These are phyloP conservation scores for Aphanoascus verrucosus DNA, from an alignment of 2,329 filamentous ascomycete species.

Conservation along the genomic window DNA sequence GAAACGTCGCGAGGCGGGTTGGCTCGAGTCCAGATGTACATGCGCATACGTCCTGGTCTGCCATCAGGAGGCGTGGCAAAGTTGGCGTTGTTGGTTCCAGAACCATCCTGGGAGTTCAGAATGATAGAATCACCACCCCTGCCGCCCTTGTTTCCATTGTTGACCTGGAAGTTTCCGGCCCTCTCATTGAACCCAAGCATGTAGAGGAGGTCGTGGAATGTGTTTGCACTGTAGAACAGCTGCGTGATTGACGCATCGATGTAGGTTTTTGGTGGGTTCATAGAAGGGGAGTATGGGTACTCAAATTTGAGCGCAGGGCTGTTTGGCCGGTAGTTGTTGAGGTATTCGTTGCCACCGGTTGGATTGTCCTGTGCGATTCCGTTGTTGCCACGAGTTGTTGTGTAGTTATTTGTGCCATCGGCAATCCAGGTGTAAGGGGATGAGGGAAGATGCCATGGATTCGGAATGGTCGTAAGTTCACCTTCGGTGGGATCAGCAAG, in stretches of 20 bases:
- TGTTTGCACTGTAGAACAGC: conserved; percentile 14
- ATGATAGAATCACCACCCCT: conserved; percentile 12
- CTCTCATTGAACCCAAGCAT: conserved; percentile 13
- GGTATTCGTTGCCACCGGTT: conserved; percentile 9
- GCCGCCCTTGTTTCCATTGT: conserved; percentile 13
- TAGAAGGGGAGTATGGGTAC: conserved; percentile 10
- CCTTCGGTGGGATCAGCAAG: conserved; percentile 15
- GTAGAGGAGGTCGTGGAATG: conserved; percentile 13
- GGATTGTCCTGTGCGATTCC: conserved; percentile 13
- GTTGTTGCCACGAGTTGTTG: conserved; percentile 14
- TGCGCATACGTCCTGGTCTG: conserved; percentile 14
- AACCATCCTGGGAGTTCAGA: conserved; percentile 14
- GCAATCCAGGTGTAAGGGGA: conserved; percentile 13
- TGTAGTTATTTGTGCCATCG: conserved; percentile 9
- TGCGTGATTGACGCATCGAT: conserved; percentile 14
- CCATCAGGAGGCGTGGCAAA: conserved; percentile 16
- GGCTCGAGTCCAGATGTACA: conserved; percentile 15
- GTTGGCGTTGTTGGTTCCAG: conserved; percentile 15
- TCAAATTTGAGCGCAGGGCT: conserved; percentile 11
- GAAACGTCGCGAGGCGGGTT: conserved; percentile 12
- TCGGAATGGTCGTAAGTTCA: conserved; percentile 2
- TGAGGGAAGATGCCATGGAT: conserved; percentile 12
- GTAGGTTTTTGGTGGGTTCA: conserved; percentile 9
- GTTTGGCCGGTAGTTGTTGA: conserved; percentile 16
- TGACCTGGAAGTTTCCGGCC: conserved; percentile 14